Evolutionary conservation across 306 rosid species (phyloP).

Genomic region (Delonix regia): DNA sequence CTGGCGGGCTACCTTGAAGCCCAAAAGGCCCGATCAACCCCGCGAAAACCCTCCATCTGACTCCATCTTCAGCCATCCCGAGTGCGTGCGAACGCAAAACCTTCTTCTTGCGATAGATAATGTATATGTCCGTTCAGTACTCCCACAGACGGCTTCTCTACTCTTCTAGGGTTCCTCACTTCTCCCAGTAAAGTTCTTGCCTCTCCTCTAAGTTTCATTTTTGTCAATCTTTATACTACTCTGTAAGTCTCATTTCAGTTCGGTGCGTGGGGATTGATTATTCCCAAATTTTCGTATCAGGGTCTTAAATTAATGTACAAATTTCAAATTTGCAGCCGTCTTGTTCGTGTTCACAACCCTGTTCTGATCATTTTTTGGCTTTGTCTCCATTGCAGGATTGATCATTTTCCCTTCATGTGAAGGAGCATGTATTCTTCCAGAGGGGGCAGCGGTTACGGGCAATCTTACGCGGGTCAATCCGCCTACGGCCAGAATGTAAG

Average conservation of each 20-base stretch:
- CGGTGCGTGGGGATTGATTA: too few species aligned
- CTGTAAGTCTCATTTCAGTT: conserved; percentile 12
- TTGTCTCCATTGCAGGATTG: conserved; percentile 28
- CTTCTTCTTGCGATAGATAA: neutral
- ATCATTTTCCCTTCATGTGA: conserved; percentile 36
- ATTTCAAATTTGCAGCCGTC: neutral
- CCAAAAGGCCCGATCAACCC: neutral
- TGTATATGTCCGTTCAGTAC: neutral
- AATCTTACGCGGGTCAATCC: conserved; percentile 84
- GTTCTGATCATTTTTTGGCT: neutral
- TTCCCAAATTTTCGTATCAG: neutral
- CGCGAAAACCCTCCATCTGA: neutral
- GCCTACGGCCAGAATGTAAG: conserved; percentile 79
- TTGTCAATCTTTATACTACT: neutral
- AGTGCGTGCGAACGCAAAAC: neutral
- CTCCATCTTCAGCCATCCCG: neutral
- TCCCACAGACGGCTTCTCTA: neutral
- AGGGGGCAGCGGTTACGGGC: conserved; percentile 85
- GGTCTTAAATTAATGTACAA: neutral
- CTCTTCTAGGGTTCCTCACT: conserved; percentile 45
- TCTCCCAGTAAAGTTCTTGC: neutral
- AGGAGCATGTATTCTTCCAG: conserved; percentile 80
- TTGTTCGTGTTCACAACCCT: neutral
- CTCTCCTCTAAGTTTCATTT: neutral
- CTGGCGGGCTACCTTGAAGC: too few species aligned